These are phyloP conservation scores for Tulasnella calospora DNA, from an alignment of 768 basidiomycete genomes.

Conservation along the genomic window DNA sequence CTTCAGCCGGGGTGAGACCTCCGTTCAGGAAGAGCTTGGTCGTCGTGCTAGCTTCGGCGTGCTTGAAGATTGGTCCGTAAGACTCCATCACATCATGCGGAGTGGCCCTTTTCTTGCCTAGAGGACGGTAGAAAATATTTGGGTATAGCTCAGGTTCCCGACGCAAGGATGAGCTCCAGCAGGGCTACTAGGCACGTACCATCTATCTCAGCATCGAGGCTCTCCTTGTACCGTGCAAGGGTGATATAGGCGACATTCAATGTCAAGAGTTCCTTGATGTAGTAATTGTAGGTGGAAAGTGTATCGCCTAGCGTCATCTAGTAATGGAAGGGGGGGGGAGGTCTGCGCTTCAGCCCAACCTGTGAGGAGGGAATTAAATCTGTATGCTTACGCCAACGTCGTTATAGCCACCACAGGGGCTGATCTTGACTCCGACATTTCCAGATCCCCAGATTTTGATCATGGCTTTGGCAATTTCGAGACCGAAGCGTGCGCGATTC, in stretches of 20 bases:
- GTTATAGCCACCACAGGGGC: constrained; percentile 45
- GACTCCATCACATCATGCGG: background rate
- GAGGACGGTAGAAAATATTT: no score
- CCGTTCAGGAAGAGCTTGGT: constrained; percentile 12
- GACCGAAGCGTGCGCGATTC: constrained; percentile 42
- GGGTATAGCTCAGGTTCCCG: background rate
- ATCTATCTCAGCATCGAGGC: constrained; percentile 34
- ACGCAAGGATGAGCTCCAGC: background rate
- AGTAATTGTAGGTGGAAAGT: constrained; percentile 43
- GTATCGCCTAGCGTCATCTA: constrained; percentile 45
- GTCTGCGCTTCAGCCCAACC: background rate
- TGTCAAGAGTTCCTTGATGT: constrained; percentile 42
- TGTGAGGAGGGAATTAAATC: constrained; percentile 32
- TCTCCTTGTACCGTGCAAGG: constrained; percentile 34
- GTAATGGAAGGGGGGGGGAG: no score
- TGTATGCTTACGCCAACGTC: constrained; percentile 36
- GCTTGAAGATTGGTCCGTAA: constrained; percentile 22
- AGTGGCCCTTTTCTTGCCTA: background rate
- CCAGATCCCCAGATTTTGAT: constrained; percentile 44
- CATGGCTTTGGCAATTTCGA: constrained; percentile 39
- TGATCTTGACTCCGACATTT: constrained; percentile 44
- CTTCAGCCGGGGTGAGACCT: background rate
- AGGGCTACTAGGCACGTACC: constrained; percentile 34
- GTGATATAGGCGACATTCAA: constrained; percentile 35
- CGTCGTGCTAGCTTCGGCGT: constrained; percentile 30